Conservation (phyloP, 2,329 filamentous ascomycete species). For the Cladosporium sp. region DNA sequence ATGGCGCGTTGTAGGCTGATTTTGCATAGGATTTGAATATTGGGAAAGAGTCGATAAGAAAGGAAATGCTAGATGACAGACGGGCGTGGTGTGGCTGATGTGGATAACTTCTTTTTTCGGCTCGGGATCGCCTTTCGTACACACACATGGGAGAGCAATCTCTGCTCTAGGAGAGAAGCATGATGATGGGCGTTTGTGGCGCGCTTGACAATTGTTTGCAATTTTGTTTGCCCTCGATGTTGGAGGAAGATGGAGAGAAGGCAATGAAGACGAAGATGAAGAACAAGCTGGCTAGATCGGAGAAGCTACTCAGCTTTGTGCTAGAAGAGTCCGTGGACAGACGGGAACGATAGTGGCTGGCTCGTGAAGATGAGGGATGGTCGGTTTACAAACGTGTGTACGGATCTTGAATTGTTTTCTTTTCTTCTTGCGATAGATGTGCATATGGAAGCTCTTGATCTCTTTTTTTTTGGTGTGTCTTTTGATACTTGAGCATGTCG, state of each 20-base stretch:
- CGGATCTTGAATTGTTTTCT: too few species aligned
- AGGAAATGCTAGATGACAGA: neutral
- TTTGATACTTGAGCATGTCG: too few species aligned
- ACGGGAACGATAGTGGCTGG: too few species aligned
- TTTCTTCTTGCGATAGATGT: neutral
- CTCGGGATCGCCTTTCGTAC: neutral
- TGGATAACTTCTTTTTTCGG: neutral
- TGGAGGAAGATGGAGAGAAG: neutral
- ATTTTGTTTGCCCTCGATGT: neutral
- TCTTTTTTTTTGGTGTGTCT: neutral
- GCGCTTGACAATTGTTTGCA: neutral
- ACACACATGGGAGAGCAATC: neutral
- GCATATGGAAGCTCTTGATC: neutral
- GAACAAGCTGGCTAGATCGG: too few species aligned
- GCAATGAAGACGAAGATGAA: too few species aligned
- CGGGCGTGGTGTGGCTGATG: neutral
- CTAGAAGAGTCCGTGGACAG: too few species aligned
- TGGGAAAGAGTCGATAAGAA: neutral
- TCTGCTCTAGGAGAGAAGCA: neutral
- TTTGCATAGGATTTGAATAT: neutral
- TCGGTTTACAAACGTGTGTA: too few species aligned
- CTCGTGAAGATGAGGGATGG: too few species aligned
- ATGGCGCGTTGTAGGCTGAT: conserved; percentile 34
- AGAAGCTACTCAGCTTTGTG: too few species aligned
- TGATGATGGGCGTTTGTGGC: neutral